Base-by-base conservation (phyloP, 2,329 filamentous ascomycete species). In the Aspergillus melleus region DNA sequence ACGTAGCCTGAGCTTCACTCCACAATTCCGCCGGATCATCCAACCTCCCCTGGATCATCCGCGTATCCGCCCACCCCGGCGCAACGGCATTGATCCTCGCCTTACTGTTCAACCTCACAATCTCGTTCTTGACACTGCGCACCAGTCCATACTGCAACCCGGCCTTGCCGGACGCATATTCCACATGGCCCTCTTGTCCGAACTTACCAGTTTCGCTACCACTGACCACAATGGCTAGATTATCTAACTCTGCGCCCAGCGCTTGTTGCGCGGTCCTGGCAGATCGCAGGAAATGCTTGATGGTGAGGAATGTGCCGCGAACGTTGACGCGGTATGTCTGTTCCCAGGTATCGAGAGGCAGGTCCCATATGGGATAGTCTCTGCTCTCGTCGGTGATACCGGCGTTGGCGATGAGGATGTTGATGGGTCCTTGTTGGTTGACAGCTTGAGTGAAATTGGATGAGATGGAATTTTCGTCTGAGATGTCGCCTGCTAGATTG, bases 11-110 rank as follows among this genome's bases (percentile, higher is more conserved):
- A 9, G 26, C 26, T 29, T 29, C 26, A 8, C 26, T 29, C 26
- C 26, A 29, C 26, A 29, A 29, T 29, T 29, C 26, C 26, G 6
- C 4, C 6, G 26, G 26, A 29, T 29, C 26, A 29, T 29, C 26
- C 26, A 29, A 29, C 26, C 26, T 29, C 8, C 26, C 26, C 8
- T 29, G 6, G 26, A 29, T 29, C 26, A 14, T 36, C 44, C 77
- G 73, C 1, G 79, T 81, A 59, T 82, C 75, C 2, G 82, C 77
- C 77, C 79, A 81, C 4, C 79, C 80, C 2, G 79, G 79, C 6
- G 80, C 79, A 4, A 85, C 79, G 52, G 81, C 80, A 71, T 84
- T 85, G 60, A 84, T 83, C 19, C 82, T 73, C 10, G 79, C 83
- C 57, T 77, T 80, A 0, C 71, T 66, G 58, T 85, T 84, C 56